Evolutionary conservation across 345 rosid species (phyloP).

Genomic region (Stellera chamaejasme): DNA sequence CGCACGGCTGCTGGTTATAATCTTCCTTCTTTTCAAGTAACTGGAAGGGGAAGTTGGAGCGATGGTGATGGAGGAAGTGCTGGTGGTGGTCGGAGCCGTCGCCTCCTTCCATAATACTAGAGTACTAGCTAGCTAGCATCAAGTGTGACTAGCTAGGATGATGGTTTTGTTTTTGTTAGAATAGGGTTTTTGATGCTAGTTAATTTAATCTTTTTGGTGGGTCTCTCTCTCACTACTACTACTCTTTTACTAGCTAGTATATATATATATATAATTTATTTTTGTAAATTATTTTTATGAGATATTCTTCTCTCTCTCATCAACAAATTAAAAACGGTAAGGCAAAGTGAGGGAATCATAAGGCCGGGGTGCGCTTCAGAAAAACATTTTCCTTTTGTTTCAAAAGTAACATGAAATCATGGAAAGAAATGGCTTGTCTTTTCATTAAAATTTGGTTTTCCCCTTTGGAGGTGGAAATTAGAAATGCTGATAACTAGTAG

Average conservation of each 20-base stretch:
- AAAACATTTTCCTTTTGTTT: conserved; percentile 18
- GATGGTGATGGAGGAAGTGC: conserved; percentile 35
- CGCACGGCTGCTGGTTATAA: conserved; percentile 47
- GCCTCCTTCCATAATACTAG: conserved; percentile 48
- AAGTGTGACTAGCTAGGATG: conserved; percentile 26
- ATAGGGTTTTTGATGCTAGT: conserved; percentile 9
- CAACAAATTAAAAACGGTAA: not conserved
- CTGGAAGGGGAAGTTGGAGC: conserved; percentile 65
- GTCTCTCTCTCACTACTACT: conserved; percentile 16
- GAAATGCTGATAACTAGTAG: no score
- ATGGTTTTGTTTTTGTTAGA: conserved; percentile 13
- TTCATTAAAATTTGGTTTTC: no score
- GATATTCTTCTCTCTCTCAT: no score
- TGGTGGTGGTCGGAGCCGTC: conserved; percentile 47
- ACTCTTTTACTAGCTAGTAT: no score
- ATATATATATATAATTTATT: no score
- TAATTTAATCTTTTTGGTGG: conserved; percentile 31
- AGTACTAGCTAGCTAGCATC: conserved; percentile 11
- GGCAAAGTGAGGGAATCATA: conserved; percentile 49
- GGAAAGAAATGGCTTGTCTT: conserved; percentile 22
- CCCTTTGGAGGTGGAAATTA: no score
- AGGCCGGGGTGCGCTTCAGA: conserved; percentile 44
- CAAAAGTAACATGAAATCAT: no score
- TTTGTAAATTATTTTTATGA: no score
- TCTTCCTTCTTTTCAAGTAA: conserved; percentile 81